A percentile compares a stretch with the other conserved stretches of the same genome.
These are phyloP conservation scores for Rhodomyrtus tomentosa DNA, from an alignment of 345 rosid species.

Conservation along the genomic window DNA sequence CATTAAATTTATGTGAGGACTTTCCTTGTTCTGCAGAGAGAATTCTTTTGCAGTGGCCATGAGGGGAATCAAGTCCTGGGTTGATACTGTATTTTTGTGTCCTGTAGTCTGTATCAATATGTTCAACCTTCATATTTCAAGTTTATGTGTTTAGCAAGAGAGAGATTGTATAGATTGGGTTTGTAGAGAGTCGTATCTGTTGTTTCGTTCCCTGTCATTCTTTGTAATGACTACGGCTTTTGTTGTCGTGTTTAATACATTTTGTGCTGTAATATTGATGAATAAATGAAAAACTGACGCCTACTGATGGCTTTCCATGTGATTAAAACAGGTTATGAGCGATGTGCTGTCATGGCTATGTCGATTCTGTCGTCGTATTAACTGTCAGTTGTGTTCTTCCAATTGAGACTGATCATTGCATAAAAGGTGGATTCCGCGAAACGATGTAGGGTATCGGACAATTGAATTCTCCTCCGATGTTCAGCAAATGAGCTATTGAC, in stretches of 20 bases:
- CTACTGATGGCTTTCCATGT: neutral
- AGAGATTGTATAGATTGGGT: neutral
- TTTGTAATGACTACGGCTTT: neutral
- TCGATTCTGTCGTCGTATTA: neutral
- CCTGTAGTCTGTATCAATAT: neutral
- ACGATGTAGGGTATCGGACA: neutral
- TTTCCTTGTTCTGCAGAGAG: neutral
- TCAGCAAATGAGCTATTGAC: neutral
- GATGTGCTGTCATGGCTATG: neutral
- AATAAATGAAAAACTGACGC: neutral
- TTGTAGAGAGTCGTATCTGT: neutral
- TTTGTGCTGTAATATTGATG: neutral
- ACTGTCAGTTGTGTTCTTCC: neutral
- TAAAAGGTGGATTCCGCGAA: neutral
- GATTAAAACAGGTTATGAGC: neutral
- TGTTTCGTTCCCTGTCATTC: neutral
- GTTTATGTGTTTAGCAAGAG: neutral
- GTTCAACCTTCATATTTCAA: neutral
- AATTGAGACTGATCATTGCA: neutral
- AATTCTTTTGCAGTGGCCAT: neutral
- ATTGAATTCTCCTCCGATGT: neutral
- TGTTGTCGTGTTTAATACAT: neutral
- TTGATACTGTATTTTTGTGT: neutral
- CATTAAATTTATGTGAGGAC: neutral
- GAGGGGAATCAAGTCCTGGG: neutral